These are phyloP conservation scores for Xylaria scruposa DNA, from an alignment of 495 filamentous ascomycete genomes.

Conservation along the genomic window DNA sequence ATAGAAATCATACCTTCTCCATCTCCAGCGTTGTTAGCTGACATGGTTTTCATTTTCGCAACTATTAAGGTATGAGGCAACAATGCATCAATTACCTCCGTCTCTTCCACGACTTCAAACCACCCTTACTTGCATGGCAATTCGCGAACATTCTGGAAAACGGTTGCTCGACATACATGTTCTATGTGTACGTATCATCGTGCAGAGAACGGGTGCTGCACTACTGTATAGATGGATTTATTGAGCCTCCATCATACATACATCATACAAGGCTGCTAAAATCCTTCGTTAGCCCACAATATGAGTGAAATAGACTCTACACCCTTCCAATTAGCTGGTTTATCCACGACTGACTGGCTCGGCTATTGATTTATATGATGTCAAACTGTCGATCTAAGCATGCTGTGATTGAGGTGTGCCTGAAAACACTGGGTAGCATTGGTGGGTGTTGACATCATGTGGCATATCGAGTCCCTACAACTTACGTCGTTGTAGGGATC, in stretches of 20 bases:
- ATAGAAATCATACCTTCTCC: neutral
- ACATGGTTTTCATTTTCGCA: neutral
- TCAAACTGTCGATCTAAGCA: slow-evolving; percentile 1
- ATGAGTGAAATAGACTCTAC: neutral
- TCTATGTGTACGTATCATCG: neutral
- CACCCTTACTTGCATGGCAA: neutral
- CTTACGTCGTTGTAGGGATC: neutral
- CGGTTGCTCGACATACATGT: neutral
- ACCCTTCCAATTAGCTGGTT: neutral
- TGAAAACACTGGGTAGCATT: neutral
- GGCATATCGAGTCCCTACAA: neutral
- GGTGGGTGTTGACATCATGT: slow-evolving; percentile 22
- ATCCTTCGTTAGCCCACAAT: neutral
- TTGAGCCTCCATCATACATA: slow-evolving; percentile 20
- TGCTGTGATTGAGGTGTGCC: neutral
- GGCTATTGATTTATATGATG: neutral
- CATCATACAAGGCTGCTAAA: neutral
- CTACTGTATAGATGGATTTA: neutral
- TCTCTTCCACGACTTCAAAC: too few relatives aligned
- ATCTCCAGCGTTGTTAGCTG: neutral
- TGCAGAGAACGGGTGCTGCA: neutral
- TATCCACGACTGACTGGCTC: neutral
- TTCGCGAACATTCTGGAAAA: neutral
- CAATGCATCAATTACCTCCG: too few relatives aligned
- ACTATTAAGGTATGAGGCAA: too few relatives aligned